These are phyloP conservation scores for Corynascus novoguineensis DNA, from an alignment of 495 filamentous ascomycete genomes.

Conservation along the genomic window DNA sequence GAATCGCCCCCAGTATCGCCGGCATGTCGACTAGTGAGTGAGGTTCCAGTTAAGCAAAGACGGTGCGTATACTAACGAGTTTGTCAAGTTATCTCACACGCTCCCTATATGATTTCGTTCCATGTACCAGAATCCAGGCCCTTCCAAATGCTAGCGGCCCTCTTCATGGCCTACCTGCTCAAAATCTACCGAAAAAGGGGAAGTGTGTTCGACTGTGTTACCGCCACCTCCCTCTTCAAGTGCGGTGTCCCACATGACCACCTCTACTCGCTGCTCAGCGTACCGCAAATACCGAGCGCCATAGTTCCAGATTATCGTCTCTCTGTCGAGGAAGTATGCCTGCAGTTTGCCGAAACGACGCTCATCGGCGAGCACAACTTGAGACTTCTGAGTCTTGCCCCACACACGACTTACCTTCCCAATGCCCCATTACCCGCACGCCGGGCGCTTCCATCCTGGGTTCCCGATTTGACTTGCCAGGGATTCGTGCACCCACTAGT, in stretches of 20 bases:
- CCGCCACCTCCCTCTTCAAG: constrained; percentile 11
- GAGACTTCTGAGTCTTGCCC: constrained; percentile 1
- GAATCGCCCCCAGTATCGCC: constrained; percentile 10
- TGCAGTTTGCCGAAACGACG: constrained; percentile 9
- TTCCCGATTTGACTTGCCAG: constrained; percentile 22
- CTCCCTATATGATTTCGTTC: constrained; percentile 10
- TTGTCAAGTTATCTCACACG: not conserved
- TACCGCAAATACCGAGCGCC: not conserved
- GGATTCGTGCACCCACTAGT: constrained; percentile 17
- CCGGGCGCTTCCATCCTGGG: constrained; percentile 24
- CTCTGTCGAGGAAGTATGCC: constrained; percentile 4
- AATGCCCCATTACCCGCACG: not conserved
- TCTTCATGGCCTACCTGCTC: constrained; percentile 14
- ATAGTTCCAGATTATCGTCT: constrained; percentile 11
- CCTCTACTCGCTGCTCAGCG: constrained; percentile 16
- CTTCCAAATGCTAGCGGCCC: constrained; percentile 1
- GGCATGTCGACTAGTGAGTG: constrained; percentile 6
- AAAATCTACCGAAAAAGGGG: not conserved
- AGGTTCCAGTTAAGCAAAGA: not conserved
- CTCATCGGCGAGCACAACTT: constrained; percentile 1
- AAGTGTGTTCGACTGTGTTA: constrained; percentile 1
- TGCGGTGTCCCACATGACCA: constrained; percentile 9
- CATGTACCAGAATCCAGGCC: not conserved
- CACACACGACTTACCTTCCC: not conserved
- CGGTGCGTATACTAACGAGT: not conserved